A percentile compares a stretch with the other conserved stretches of the same genome.
These are phyloP conservation scores for Leccinum angustisporum DNA, from an alignment of 1,284 basidiomycete genomes.

Conservation along the genomic window DNA sequence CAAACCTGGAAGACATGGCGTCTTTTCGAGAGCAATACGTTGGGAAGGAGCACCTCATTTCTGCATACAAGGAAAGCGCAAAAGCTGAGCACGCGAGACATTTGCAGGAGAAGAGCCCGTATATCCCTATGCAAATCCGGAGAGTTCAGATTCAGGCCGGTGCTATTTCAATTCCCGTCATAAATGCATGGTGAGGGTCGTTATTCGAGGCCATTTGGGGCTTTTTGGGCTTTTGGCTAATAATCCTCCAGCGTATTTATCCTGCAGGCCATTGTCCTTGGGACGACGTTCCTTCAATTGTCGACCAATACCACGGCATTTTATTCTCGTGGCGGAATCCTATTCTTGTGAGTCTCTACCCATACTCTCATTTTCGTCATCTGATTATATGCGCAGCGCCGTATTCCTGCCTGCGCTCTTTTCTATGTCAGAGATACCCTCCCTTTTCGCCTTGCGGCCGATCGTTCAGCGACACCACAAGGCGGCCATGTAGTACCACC, in stretches of 20 bases:
- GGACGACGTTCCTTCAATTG: slow-evolving; percentile 72
- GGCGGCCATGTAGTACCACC: slow-evolving; percentile 59
- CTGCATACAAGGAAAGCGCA: slow-evolving; percentile 50
- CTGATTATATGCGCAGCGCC: slow-evolving; percentile 21
- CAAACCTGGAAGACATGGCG: slow-evolving; percentile 39
- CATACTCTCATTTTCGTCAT: neutral
- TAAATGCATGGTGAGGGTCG: slow-evolving; percentile 36
- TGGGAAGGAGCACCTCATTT: slow-evolving; percentile 36
- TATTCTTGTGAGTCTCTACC: slow-evolving; percentile 57
- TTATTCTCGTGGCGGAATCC: slow-evolving; percentile 79
- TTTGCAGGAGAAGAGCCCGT: slow-evolving; percentile 41
- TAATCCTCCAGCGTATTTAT: slow-evolving; percentile 40
- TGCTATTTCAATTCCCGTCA: slow-evolving; percentile 42
- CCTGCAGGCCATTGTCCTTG: slow-evolving; percentile 72
- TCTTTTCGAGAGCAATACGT: slow-evolving; percentile 37
- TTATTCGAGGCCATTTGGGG: too few relatives aligned
- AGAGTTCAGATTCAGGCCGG: slow-evolving; percentile 68
- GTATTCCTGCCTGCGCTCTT: slow-evolving; percentile 33
- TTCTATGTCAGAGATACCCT: slow-evolving; percentile 41
- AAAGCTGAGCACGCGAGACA: slow-evolving; percentile 50
- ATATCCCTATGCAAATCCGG: slow-evolving; percentile 60
- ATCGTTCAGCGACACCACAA: slow-evolving; percentile 56
- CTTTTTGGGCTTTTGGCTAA: slow-evolving; percentile 30
- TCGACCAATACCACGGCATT: slow-evolving; percentile 63
- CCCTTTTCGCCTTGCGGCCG: slow-evolving; percentile 53